Conservation (phyloP, 2,329 filamentous ascomycete species). For the Botrytis cinerea region DNA sequence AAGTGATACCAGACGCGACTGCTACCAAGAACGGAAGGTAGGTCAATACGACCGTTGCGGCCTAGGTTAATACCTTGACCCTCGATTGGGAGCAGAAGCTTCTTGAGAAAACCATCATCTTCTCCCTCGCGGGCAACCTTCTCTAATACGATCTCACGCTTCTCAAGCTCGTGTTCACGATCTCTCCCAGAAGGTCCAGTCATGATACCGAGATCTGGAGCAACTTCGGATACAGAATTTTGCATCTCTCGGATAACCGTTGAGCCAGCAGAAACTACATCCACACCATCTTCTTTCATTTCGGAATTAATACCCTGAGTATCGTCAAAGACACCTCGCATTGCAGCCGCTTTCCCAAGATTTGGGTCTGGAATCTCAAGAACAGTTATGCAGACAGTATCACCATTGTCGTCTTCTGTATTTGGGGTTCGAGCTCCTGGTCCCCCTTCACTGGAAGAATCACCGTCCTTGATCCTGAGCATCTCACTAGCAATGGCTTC, state of each 20-base stretch:
- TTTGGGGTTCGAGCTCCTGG: conserved; percentile 63
- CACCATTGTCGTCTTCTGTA: conserved; percentile 69
- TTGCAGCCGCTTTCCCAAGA: conserved; percentile 82
- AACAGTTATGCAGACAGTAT: conserved; percentile 87
- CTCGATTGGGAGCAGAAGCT: conserved; percentile 75
- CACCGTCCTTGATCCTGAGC: conserved; percentile 62
- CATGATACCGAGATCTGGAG: conserved; percentile 76
- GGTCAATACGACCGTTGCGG: conserved; percentile 74
- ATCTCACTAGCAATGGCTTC: conserved; percentile 78
- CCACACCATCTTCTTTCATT: conserved; percentile 93
- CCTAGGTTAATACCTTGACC: conserved; percentile 81
- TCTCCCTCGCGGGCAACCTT: conserved; percentile 83
- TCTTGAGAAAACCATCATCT: conserved; percentile 77
- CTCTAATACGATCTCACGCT: conserved; percentile 79
- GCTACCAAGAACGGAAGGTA: conserved; percentile 71
- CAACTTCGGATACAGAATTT: conserved; percentile 73
- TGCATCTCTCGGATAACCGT: conserved; percentile 88
- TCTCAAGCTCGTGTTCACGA: conserved; percentile 76
- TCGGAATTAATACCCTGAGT: conserved; percentile 90
- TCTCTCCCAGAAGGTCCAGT: conserved; percentile 68
- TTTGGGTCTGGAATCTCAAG: conserved; percentile 80
- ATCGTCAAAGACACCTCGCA: conserved; percentile 92
- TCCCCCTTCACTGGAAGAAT: conserved; percentile 66
- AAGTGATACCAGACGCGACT: conserved; percentile 96
- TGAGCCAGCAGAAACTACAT: conserved; percentile 70